Evolutionary conservation across 495 filamentous ascomycete species (phyloP).

Genomic region (Penicillium odoratum): DNA sequence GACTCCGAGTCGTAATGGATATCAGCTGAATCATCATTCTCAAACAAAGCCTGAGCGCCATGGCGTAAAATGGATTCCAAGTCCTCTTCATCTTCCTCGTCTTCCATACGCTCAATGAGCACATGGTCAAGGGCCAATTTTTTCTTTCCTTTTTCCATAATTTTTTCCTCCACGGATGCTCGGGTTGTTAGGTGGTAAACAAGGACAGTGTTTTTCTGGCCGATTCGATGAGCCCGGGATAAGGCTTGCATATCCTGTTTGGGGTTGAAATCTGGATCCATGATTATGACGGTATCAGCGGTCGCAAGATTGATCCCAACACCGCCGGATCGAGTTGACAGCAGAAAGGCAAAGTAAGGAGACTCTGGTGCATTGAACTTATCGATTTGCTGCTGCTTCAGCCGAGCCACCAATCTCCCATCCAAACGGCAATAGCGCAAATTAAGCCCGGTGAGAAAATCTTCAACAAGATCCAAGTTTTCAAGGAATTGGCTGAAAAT

Average conservation of each 20-base stretch:
- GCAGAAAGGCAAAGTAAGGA: constrained; percentile 79
- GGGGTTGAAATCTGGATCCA: constrained; percentile 97
- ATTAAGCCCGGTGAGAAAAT: constrained; percentile 75
- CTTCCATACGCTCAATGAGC: constrained; percentile 85
- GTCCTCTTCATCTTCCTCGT: constrained; percentile 74
- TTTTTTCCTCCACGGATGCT: constrained; percentile 87
- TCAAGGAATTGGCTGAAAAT: constrained; percentile 96
- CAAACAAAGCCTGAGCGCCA: constrained; percentile 83
- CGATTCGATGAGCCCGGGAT: constrained; percentile 91
- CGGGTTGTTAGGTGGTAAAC: constrained; percentile 94
- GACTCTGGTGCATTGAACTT: constrained; percentile 86
- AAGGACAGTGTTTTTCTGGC: constrained; percentile 91
- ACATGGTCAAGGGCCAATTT: constrained; percentile 94
- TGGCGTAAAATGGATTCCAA: constrained; percentile 86
- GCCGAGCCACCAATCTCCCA: constrained; percentile 71
- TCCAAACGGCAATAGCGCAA: constrained; percentile 78
- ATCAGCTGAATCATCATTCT: constrained; percentile 62
- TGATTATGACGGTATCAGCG: constrained; percentile 96
- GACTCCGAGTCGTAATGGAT: constrained; percentile 78
- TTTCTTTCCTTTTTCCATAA: constrained; percentile 91
- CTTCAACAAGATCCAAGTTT: constrained; percentile 85
- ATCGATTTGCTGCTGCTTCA: constrained; percentile 94
- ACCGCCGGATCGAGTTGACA: constrained; percentile 92
- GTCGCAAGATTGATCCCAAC: constrained; percentile 98
- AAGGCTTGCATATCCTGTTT: constrained; percentile 97